Conservation (phyloP, 2,329 filamentous ascomycete genomes). For the Aureobasidium sp. region DNA sequence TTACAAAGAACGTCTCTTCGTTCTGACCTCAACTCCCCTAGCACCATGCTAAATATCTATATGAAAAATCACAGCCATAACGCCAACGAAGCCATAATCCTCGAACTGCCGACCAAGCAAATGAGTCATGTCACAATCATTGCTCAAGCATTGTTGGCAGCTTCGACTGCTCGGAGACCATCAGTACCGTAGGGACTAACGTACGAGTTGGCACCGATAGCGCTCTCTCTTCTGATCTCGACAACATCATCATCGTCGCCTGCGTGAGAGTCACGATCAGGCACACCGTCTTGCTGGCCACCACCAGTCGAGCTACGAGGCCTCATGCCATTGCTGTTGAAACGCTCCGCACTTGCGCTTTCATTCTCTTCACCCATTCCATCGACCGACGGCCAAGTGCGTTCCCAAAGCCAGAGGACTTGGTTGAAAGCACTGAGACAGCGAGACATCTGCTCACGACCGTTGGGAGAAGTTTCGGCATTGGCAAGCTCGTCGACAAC, state of each 20-base stretch:
- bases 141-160: slow-evolving; percentile 16
- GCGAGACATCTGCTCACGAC: slow-evolving; percentile 41
- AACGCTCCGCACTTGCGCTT: slow-evolving; percentile 18
- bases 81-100: neutral
- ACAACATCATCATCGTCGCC: slow-evolving; percentile 11
- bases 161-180: slow-evolving; percentile 21
- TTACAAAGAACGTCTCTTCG: neutral
- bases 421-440: slow-evolving; percentile 44
- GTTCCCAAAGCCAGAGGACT: slow-evolving; percentile 42
- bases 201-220: slow-evolving; percentile 9
- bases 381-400: slow-evolving; percentile 44
- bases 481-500: slow-evolving; percentile 46
- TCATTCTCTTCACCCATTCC: slow-evolving; percentile 43
- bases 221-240: slow-evolving; percentile 11
- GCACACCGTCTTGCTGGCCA: neutral
- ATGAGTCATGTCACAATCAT: no score
- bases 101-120: no score
- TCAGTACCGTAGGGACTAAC: slow-evolving; percentile 21
- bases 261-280: neutral
- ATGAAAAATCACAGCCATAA: neutral
- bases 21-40: neutral
- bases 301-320: neutral
- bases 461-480: slow-evolving; percentile 39
- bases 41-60: neutral
- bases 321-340: slow-evolving; percentile 14